A percentile compares a stretch with the other conserved stretches of the same genome.
These are phyloP conservation scores for Calocybe indica DNA, from an alignment of 768 basidiomycete species.

Conservation along the genomic window DNA sequence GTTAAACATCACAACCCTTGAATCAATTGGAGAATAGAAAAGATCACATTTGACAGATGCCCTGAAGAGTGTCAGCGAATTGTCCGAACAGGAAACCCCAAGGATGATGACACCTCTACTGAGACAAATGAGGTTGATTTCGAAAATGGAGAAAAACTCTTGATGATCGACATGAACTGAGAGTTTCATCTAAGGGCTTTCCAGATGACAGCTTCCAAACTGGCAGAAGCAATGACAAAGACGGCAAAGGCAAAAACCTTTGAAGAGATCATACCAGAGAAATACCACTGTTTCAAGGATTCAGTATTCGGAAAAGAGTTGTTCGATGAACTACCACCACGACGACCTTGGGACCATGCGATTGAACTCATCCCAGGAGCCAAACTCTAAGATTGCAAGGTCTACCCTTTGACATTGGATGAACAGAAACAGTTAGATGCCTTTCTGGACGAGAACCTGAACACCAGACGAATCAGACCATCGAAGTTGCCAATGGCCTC, in stretches of 20 bases:
- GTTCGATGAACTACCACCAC: conserved; percentile 20
- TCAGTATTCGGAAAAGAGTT: conserved; percentile 9
- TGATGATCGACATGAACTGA: too few relatives aligned
- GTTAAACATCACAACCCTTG: conserved; percentile 14
- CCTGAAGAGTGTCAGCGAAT: conserved; percentile 1
- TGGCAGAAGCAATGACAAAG: background rate
- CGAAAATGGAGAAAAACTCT: too few relatives aligned
- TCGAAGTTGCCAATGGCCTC: conserved; percentile 18
- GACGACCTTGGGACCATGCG: conserved; percentile 25
- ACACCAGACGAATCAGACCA: conserved; percentile 14
- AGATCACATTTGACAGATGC: conserved; percentile 8
- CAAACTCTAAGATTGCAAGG: conserved; percentile 20
- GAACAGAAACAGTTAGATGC: conserved; percentile 23
- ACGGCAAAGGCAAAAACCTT: conserved; percentile 5
- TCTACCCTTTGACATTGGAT: conserved; percentile 25
- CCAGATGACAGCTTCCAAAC: conserved; percentile 1
- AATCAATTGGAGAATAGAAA: conserved; percentile 10
- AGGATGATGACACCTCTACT: too few relatives aligned
- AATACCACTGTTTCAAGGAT: conserved; percentile 3
- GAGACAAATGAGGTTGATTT: too few relatives aligned
- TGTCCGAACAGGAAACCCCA: too few relatives aligned
- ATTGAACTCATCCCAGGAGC: conserved; percentile 26
- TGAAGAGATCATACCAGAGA: conserved; percentile 2
- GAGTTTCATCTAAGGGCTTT: background rate
- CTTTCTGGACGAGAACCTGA: conserved; percentile 22